These are phyloP conservation scores for Cladorrhinum samala DNA, from an alignment of 495 filamentous ascomycete genomes.

Conservation along the genomic window DNA sequence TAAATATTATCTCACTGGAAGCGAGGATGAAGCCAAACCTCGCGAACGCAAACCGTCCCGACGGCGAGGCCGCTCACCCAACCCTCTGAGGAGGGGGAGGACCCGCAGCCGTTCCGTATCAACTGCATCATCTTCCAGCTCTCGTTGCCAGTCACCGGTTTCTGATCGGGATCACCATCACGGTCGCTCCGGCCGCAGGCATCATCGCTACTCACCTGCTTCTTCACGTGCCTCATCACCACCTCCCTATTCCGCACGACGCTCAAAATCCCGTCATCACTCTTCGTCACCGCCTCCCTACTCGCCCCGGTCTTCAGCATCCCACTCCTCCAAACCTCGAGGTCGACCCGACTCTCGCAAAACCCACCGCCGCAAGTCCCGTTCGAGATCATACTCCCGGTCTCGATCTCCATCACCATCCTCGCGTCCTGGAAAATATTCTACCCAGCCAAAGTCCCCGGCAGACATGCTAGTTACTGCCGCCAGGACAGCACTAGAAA, in stretches of 20 bases:
- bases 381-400: background rate
- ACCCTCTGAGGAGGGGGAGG: slow-evolving; percentile 1
- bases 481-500: slow-evolving; percentile 17
- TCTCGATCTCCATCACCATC: background rate
- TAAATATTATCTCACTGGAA: slow-evolving; percentile 7
- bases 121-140: background rate
- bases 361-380: slow-evolving; percentile 1
- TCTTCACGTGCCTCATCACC: background rate
- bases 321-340: background rate
- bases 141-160: background rate
- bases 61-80: background rate
- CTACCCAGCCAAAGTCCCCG: background rate
- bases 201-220: too few species aligned
- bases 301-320: background rate
- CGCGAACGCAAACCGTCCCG: background rate
- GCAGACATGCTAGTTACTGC: slow-evolving; percentile 13
- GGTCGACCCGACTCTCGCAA: too few species aligned
- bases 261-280: background rate
- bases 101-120: background rate
- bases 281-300: background rate
- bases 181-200: too few species aligned
- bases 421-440: background rate
- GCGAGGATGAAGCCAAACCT: slow-evolving; percentile 1
- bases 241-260: background rate
- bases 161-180: too few species aligned